Base-by-base conservation (phyloP, 306 rosid species). In the Ziziphus jujuba region DNA sequence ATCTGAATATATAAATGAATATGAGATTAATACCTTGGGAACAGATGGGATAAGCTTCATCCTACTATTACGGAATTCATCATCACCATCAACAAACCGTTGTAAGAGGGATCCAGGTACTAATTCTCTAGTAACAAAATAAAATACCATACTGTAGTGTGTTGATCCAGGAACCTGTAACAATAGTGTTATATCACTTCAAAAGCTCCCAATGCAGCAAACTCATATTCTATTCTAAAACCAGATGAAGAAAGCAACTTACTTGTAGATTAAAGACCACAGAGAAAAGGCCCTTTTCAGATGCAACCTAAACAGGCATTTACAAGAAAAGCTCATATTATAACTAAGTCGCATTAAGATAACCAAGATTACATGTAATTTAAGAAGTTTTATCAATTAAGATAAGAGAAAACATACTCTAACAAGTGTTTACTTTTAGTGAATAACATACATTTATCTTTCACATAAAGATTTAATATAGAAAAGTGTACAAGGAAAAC, bases 21-120 rank as follows among this genome's bases (percentile, higher is more conserved):
- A 8, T 10, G 28, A 28, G 47, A 66, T 23, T n/a, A 65, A 59
- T 82, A 92, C 99, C 99, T 93, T 88, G 48, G 96, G 92, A 66
- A 93, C 99, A 14, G 99, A 93, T 65, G 99, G 99, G 64, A 93
- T 93, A 75, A 93, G 97, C 82, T 93, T 93, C 74, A 93, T 62
- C 84, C 99, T 86, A 75, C 99, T 90, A 75, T 89, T 93, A 61
- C 99, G 96, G 77, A 90, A 93, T 72, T 93, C 99, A 79, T 93
- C 99, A 35, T 93, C 99, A 40, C 96, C 97, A 11, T 93, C 99
- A 75, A 93, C 97, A 83, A 93, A 93, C 36, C 92, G 88, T 77
- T 93, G 96, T 87, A 93, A 82, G 63, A 93, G 96, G 66, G 99
- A 88, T 73, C 96, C 97, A 56, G 87, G 88, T 82, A 82, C 87